These are phyloP conservation scores for Schizothecium vesticola DNA, from an alignment of 495 filamentous ascomycete genomes.

Conservation along the genomic window DNA sequence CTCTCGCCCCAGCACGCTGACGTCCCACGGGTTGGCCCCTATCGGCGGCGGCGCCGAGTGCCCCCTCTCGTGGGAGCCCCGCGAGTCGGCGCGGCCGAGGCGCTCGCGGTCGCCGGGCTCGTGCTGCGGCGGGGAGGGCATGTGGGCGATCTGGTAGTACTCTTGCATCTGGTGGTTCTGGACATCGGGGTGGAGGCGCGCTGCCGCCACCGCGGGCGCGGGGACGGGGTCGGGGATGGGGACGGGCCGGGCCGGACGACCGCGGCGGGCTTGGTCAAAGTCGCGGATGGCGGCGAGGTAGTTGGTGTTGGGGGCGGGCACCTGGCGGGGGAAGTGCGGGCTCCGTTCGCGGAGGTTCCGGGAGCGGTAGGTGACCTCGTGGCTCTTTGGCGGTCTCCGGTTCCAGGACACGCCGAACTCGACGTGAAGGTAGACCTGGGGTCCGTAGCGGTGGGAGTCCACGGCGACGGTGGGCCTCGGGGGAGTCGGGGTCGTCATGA, in stretches of 20 bases:
- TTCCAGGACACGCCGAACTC: constrained; percentile 44
- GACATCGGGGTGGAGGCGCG: background rate
- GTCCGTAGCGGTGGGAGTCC: constrained; percentile 28
- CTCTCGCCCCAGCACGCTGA: constrained; percentile 11
- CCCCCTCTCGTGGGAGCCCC: constrained; percentile 33
- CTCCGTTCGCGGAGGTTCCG: constrained; percentile 34
- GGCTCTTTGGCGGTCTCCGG: constrained; percentile 34
- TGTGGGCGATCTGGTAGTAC: constrained; percentile 21
- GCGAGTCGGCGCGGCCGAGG: constrained; percentile 25
- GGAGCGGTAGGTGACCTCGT: constrained; percentile 42
- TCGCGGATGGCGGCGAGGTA: constrained; percentile 32
- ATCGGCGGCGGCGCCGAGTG: constrained; percentile 42
- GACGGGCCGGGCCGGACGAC: background rate
- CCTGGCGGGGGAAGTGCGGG: constrained; percentile 38
- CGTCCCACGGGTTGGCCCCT: constrained; percentile 41
- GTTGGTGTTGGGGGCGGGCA: constrained; percentile 38
- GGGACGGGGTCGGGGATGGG: background rate
- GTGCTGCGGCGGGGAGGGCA: constrained; percentile 11
- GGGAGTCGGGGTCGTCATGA: constrained; percentile 4
- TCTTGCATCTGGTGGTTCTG: constrained; percentile 28
- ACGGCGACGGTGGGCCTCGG: constrained; percentile 26
- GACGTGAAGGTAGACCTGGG: constrained; percentile 43
- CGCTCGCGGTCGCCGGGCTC: constrained; percentile 19
- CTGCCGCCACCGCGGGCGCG: constrained; percentile 12
- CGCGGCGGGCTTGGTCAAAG: constrained; percentile 26